Evolutionary conservation across 345 rosid genomes (phyloP), one percentile per base, ranked within the genome.

Genomic region (Dipteronia sinensis): DNA sequence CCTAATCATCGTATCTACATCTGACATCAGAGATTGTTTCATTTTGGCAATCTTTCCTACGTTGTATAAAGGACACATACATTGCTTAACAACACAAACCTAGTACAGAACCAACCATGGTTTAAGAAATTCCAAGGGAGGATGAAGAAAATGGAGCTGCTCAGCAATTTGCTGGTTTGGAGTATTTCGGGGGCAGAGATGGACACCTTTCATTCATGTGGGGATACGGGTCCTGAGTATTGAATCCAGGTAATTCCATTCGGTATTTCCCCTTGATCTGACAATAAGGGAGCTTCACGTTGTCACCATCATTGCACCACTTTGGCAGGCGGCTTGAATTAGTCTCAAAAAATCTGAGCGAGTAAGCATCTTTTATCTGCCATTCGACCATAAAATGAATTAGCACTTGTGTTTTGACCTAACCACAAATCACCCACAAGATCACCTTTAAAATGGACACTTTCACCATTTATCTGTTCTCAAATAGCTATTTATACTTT

Each of bases 131-230:
- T 49, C 46, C 40, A 38, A 10, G 12, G 1, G 16, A 20, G 40
- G 49, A 15, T 8, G 2, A 15, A 20, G 27, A 38, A 71, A 72
- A 13, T 11, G 16, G 69, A 67, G 72, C 65, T 70, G 67, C 73
- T 92, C 83, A 92, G 85, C 99, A 96, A 75, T 87, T 88, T 59
- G 73, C 77, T 34, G 92, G 82, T 83, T 97, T 88, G 23, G 29
- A 78, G 85, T 96, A 96, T 67, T 90, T 88, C 23, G 99, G 98
- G 64, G 98, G 98, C 76, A 94, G 82, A 11, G 98, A 89, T 4
- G 98, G 98, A 77, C 99, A 96, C 82, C 80, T 85, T 81, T 94
- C 95, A 55, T 92, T 91, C 98, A 96, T 96, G 79, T 89, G 97
- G 4, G 94, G 94, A 80, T 96, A 94, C 20, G 91, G 97, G 70